Percentiles rank a stretch among this genome's conserved stretches.
Evolutionary conservation across 2,329 filamentous ascomycete genomes (phyloP).

Genomic region (Phyllosticta citriasiana): DNA sequence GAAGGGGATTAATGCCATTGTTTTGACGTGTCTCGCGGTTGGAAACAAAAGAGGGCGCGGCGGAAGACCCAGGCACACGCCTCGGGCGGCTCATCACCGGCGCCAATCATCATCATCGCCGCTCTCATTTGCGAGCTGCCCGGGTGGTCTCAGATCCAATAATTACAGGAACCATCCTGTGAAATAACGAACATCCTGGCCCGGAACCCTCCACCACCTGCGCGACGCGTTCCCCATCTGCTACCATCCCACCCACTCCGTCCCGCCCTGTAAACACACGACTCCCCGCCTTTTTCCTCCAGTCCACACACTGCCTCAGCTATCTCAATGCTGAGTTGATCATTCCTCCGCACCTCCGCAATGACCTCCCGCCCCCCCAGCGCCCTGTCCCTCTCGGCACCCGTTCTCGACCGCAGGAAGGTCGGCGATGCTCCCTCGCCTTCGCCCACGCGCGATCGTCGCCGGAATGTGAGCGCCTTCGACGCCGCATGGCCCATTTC

Average conservation of each 20-base stretch:
- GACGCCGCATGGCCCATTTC: constrained; percentile 16
- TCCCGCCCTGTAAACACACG: constrained; percentile 21
- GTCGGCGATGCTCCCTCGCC: constrained; percentile 6
- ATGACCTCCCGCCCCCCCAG: constrained; percentile 25
- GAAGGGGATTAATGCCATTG: too few species aligned
- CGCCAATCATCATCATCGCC: not conserved
- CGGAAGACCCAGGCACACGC: not conserved
- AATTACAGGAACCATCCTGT: not conserved
- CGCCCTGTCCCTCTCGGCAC: constrained; percentile 9
- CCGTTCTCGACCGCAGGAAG: constrained; percentile 5
- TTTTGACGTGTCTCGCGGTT: too few species aligned
- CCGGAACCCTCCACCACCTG: constrained; percentile 16
- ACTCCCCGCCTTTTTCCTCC: constrained; percentile 17
- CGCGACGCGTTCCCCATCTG: constrained; percentile 22
- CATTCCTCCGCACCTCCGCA: constrained; percentile 10
- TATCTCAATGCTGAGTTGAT: constrained; percentile 5
- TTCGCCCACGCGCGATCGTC: constrained; percentile 10
- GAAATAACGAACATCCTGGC: not conserved
- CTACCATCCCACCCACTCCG: constrained; percentile 11
- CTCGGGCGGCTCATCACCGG: not conserved
- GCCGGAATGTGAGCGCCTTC: constrained; percentile 5
- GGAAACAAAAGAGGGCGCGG: too few species aligned
- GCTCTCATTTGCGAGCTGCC: not conserved
- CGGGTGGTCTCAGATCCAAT: not conserved
- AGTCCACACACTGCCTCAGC: not conserved